Evolutionary conservation across 345 rosid species (phyloP), one percentile per base, ranked within the genome.

Genomic region (Acer yangbiense): DNA sequence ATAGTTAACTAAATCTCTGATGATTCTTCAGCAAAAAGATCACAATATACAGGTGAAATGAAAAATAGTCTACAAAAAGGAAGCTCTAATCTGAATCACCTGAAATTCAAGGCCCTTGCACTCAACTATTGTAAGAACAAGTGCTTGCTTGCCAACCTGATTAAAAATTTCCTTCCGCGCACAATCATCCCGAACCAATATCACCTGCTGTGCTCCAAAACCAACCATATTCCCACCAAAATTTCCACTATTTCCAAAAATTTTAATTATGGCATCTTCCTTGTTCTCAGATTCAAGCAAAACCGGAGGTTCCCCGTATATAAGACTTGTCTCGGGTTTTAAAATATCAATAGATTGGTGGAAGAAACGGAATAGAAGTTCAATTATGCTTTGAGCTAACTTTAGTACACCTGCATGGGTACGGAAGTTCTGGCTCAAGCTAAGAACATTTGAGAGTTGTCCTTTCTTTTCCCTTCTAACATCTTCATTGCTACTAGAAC

Each of bases 101-200:
- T 84, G 86, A 79, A 88, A 88, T 77, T 88, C 89, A 27, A 88
- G 71, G 66, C 91, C 91, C 78, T 84, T 88, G 82, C 91, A 78
- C 54, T 88, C 89, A 17, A 86, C 52, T 21, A 84, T 72, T 8
- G 87, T 88, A 76, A 86, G 68, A 29, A 86, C 84, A 73, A 88
- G 89, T 39, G 91, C 91, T 61, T 88, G 86, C 70, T 86, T 86
- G 55, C 88, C 85, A n/a, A 86, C 84, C 41, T 68, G 46, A 29
- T 75, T 64, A 8, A 62, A 61, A n/a, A 84, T 72, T 71, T 81
- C 86, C 50, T 77, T 79, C 63, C 78, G 80, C 1, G 77, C 85
- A 73, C 17, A 6, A 60, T 86, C 88, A 76, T 88, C 86, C 1
- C 91, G 75, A 7, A 88, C 91, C 68, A 88, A 63, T 35, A 88